phyloP scores from a whole-genome alignment of 257 asterid genomes.

The Nicotiana knightiana region DNA sequence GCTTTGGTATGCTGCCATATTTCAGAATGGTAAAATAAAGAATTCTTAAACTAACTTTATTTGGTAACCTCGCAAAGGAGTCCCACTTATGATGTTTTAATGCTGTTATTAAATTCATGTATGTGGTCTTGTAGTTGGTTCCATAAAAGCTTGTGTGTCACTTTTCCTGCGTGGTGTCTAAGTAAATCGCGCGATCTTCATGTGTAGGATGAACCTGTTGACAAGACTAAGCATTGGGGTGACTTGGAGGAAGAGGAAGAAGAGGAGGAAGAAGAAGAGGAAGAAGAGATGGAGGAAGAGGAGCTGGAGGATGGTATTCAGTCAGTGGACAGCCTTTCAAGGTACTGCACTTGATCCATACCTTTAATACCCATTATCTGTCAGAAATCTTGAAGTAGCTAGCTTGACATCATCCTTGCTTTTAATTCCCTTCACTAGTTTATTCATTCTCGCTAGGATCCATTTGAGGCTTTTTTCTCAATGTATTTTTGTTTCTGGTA shows the following conservation, averaged over 20 bases:
- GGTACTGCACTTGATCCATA: constrained; percentile 29
- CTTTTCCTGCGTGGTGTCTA: background rate
- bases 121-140: background rate
- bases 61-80: background rate
- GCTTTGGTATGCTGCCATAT: background rate
- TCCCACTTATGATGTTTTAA: background rate
- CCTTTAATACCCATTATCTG: background rate
- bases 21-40: background rate
- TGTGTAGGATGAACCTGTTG: constrained; percentile 85
- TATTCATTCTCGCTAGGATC: background rate
- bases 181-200: background rate
- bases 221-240: constrained; percentile 93
- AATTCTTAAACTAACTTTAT: background rate
- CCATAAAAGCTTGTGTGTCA: background rate
- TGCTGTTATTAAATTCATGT: background rate
- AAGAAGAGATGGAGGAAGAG: constrained; percentile 78
- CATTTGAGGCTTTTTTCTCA: constrained; percentile 10
- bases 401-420: background rate
- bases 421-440: background rate
- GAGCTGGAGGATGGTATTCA: constrained; percentile 84
- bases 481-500: constrained; percentile 15
- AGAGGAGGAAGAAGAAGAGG: constrained; percentile 71
- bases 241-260: constrained; percentile 96
- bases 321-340: constrained; percentile 87
- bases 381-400: background rate